Percentiles rank a stretch among this genome's conserved stretches.
phyloP scores from a whole-genome alignment of 2,329 filamentous ascomycete genomes.

The Xylariales sp. region DNA sequence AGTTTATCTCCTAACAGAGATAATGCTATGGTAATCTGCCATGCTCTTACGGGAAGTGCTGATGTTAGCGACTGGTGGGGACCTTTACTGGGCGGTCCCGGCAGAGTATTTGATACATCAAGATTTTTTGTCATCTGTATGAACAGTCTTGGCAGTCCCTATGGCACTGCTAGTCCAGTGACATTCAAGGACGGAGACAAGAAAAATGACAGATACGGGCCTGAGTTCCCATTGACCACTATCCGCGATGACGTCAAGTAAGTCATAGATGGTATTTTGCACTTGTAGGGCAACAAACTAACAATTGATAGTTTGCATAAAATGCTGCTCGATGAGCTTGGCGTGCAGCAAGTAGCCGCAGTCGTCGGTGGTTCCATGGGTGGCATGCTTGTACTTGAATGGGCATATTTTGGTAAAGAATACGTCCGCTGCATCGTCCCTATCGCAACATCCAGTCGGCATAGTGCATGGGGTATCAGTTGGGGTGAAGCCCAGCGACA shows the following conservation, averaged over 20 bases:
- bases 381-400: slow-evolving; percentile 87
- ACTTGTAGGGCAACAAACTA: no score
- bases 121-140: slow-evolving; percentile 83
- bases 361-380: slow-evolving; percentile 83
- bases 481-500: slow-evolving; percentile 87
- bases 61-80: slow-evolving; percentile 90
- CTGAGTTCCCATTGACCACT: slow-evolving; percentile 93
- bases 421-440: slow-evolving; percentile 78
- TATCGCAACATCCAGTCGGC: slow-evolving; percentile 78
- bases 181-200: slow-evolving; percentile 81
- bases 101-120: slow-evolving; percentile 74
- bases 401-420: slow-evolving; percentile 83
- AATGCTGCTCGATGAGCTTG: slow-evolving; percentile 73
- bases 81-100: slow-evolving; percentile 71
- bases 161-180: slow-evolving; percentile 81
- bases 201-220: slow-evolving; percentile 74
- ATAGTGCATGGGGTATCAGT: slow-evolving; percentile 87
- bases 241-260: slow-evolving; percentile 94
- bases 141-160: slow-evolving; percentile 81
- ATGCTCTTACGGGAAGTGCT: slow-evolving; percentile 79
- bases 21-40: slow-evolving; percentile 74
- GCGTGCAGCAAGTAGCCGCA: slow-evolving; percentile 71
- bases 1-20: slow-evolving; percentile 53
- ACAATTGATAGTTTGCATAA: slow-evolving; percentile 61
- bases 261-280: no score